These are phyloP conservation scores for Pseudogymnoascus sp. DNA, from an alignment of 2,329 filamentous ascomycete genomes.

Conservation along the genomic window DNA sequence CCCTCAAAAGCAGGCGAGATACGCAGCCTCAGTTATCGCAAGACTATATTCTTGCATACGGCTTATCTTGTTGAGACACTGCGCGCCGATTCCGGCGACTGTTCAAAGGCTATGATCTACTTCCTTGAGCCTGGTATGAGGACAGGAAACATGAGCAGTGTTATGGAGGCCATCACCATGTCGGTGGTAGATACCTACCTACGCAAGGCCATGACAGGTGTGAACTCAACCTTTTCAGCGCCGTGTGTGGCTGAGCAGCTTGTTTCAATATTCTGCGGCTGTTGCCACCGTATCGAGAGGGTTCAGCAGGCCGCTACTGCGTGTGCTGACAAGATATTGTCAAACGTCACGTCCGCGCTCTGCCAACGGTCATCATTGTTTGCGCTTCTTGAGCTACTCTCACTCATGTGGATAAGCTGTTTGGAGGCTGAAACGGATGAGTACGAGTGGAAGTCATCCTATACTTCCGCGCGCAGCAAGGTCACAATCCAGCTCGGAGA, in stretches of 20 bases:
- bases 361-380: slow-evolving; percentile 89
- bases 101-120: slow-evolving; percentile 81
- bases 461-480: slow-evolving; percentile 67
- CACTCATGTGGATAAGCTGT: slow-evolving; percentile 92
- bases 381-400: slow-evolving; percentile 82
- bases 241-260: slow-evolving; percentile 86
- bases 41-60: slow-evolving; percentile 86
- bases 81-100: slow-evolving; percentile 79
- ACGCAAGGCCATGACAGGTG: slow-evolving; percentile 62
- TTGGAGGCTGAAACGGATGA: slow-evolving; percentile 90
- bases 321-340: slow-evolving; percentile 80
- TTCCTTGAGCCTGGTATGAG: slow-evolving; percentile 88
- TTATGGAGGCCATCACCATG: slow-evolving; percentile 57
- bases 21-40: slow-evolving; percentile 75
- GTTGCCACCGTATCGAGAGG: slow-evolving; percentile 87
- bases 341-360: slow-evolving; percentile 76
- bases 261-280: slow-evolving; percentile 74
- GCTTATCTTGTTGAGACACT: slow-evolving; percentile 84
- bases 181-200: slow-evolving; percentile 75
- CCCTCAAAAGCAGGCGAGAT: slow-evolving; percentile 74
- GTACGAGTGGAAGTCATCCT: slow-evolving; percentile 78
- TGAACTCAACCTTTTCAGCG: slow-evolving; percentile 74
- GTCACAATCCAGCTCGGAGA: slow-evolving; percentile 90
- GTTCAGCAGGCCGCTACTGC: slow-evolving; percentile 80
- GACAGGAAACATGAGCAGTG: slow-evolving; percentile 53